These are phyloP conservation scores for Phytophthora lateralis DNA, from an alignment of 352 stramenopile genomes.

Conservation along the genomic window DNA sequence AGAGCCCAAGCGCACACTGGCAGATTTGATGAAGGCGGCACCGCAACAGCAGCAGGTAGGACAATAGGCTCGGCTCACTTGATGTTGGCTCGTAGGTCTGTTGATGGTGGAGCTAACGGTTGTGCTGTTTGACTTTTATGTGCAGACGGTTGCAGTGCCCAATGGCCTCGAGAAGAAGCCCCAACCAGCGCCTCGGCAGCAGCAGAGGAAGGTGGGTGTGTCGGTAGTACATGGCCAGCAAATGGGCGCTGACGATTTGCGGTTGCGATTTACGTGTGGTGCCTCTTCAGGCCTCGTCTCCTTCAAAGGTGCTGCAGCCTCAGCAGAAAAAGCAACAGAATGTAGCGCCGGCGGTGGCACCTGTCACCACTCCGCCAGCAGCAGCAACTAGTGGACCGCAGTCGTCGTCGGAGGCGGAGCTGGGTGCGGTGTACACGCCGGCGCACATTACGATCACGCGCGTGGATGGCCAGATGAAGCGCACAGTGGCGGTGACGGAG, in stretches of 20 bases:
- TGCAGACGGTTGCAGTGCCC: constrained; percentile 1
- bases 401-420: constrained; percentile 40
- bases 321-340: constrained; percentile 27
- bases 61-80: not conserved
- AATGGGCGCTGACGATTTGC: constrained; percentile 13
- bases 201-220: constrained; percentile 27
- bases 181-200: constrained; percentile 1
- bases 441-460: constrained; percentile 77
- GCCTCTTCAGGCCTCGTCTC: constrained; percentile 16
- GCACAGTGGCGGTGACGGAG: constrained; percentile 73
- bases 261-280: not conserved
- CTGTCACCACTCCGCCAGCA: constrained; percentile 6
- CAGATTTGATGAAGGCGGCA: constrained; percentile 25
- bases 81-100: not conserved
- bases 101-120: constrained; percentile 13
- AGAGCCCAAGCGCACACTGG: constrained; percentile 12
- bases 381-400: constrained; percentile 6
- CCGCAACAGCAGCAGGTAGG: constrained; percentile 23
- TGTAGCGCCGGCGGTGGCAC: constrained; percentile 1
- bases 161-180: constrained; percentile 26
- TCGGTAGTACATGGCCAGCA: not conserved
- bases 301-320: constrained; percentile 22
- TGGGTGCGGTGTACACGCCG: constrained; percentile 68
- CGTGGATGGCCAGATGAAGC: constrained; percentile 73
- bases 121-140: not conserved